Evolutionary conservation across 2,329 filamentous ascomycete species (phyloP).

Genomic region (Exophiala mesophila): DNA sequence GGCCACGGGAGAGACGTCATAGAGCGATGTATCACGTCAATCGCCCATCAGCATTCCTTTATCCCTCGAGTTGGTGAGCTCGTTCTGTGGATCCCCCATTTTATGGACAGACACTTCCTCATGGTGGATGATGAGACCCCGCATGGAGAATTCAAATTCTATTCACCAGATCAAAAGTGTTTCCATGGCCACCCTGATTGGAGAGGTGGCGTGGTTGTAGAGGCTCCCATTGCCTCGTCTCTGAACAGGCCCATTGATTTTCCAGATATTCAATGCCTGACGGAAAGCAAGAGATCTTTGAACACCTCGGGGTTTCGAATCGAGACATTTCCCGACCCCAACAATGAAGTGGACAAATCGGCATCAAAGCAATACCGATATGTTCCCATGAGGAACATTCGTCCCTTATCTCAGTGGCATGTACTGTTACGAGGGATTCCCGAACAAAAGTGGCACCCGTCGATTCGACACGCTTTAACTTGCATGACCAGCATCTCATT

Average conservation of each 20-base stretch:
- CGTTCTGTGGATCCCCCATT: slow-evolving; percentile 47
- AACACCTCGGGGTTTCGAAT: slow-evolving; percentile 53
- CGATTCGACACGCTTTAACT: slow-evolving; percentile 51
- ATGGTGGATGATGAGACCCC: slow-evolving; percentile 31
- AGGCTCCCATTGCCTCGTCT: slow-evolving; percentile 41
- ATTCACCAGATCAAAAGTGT: slow-evolving; percentile 29
- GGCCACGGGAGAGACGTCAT: slow-evolving; percentile 34
- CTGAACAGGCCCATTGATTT: slow-evolving; percentile 31
- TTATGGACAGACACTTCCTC: slow-evolving; percentile 33
- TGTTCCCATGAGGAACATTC: slow-evolving; percentile 49
- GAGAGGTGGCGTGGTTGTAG: slow-evolving; percentile 54
- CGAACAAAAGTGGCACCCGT: slow-evolving; percentile 46
- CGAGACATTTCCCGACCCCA: slow-evolving; percentile 52
- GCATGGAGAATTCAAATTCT: slow-evolving; percentile 29
- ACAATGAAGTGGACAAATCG: slow-evolving; percentile 45
- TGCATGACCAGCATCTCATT: slow-evolving; percentile 51
- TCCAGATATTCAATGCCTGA: slow-evolving; percentile 43
- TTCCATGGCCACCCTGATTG: slow-evolving; percentile 43
- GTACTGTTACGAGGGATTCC: slow-evolving; percentile 42
- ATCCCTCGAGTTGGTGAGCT: slow-evolving; percentile 53
- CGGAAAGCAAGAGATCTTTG: slow-evolving; percentile 38
- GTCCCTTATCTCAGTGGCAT: slow-evolving; percentile 53
- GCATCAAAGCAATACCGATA: slow-evolving; percentile 52
- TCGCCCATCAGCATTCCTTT: slow-evolving; percentile 45
- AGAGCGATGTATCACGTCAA: slow-evolving; percentile 37